Percentiles rank a stretch among this genome's conserved stretches.
phyloP scores from a whole-genome alignment of 2,329 filamentous ascomycete genomes.

The Stemphylium lycopersici region DNA sequence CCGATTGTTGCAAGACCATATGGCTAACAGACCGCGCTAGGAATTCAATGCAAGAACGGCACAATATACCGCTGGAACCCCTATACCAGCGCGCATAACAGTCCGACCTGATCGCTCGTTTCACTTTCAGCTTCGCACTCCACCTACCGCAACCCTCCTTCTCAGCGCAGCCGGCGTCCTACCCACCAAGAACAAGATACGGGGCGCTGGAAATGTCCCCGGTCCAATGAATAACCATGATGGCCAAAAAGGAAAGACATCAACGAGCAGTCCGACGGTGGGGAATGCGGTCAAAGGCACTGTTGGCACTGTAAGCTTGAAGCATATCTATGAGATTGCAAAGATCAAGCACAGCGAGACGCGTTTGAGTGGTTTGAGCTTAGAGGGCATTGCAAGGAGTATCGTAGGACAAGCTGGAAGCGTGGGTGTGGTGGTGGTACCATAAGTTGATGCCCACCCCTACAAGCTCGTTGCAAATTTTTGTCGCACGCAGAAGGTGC shows the following conservation, averaged over 20 bases:
- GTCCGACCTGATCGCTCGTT: slow-evolving; percentile 94
- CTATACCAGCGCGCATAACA: slow-evolving; percentile 87
- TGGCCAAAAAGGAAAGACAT: slow-evolving; percentile 46
- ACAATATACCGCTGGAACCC: slow-evolving; percentile 80
- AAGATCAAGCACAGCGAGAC: slow-evolving; percentile 78
- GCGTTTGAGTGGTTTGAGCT: slow-evolving; percentile 69
- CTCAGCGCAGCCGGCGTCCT: slow-evolving; percentile 81
- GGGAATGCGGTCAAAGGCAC: slow-evolving; percentile 73
- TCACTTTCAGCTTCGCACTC: slow-evolving; percentile 89
- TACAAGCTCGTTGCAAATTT: too few relatives aligned
- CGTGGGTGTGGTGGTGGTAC: slow-evolving; percentile 58
- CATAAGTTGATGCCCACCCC: slow-evolving; percentile 30
- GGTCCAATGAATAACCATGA: slow-evolving; percentile 53
- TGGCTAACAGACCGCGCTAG: slow-evolving; percentile 54
- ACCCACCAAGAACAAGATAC: slow-evolving; percentile 74
- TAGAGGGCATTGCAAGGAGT: slow-evolving; percentile 81
- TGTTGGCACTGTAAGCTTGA: slow-evolving; percentile 86
- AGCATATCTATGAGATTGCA: slow-evolving; percentile 97
- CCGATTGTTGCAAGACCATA: not conserved
- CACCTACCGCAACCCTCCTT: slow-evolving; percentile 89
- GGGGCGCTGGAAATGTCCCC: slow-evolving; percentile 67
- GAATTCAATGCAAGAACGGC: slow-evolving; percentile 96
- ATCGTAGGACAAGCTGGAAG: slow-evolving; percentile 63
- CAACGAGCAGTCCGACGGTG: slow-evolving; percentile 38
- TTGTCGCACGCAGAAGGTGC: not conserved